These are phyloP conservation scores for Thymus quinquecostatus DNA, from an alignment of 257 asterid species.

Conservation along the genomic window DNA sequence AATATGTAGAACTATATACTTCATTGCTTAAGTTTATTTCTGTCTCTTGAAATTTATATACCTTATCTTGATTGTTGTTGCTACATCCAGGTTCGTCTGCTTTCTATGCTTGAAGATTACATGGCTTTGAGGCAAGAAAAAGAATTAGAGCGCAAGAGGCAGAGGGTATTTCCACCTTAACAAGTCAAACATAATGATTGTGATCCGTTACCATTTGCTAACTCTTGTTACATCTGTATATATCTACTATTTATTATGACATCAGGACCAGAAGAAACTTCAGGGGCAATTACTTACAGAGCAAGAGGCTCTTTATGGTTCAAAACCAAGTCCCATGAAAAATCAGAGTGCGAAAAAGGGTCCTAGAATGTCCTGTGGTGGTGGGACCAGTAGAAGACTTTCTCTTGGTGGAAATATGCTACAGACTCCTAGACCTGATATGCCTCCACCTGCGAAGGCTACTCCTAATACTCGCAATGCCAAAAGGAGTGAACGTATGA, in stretches of 20 bases:
- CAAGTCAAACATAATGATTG: conserved; percentile 1
- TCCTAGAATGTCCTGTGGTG: conserved; percentile 54
- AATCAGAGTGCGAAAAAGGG: conserved; percentile 63
- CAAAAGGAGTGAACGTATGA: conserved; percentile 42
- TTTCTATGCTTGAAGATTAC: conserved; percentile 87
- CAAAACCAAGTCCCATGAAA: conserved; percentile 71
- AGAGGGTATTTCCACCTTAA: conserved; percentile 56
- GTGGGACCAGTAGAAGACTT: conserved; percentile 43
- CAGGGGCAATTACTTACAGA: conserved; percentile 61
- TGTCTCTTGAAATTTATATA: neutral
- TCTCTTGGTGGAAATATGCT: conserved; percentile 59
- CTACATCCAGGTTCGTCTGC: conserved; percentile 65
- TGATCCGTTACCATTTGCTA: conserved; percentile 15
- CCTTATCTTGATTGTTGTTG: conserved; percentile 19
- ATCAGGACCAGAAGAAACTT: conserved; percentile 85
- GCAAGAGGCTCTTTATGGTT: conserved; percentile 64
- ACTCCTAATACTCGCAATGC: conserved; percentile 52
- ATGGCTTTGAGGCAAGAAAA: conserved; percentile 75
- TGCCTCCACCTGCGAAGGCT: conserved; percentile 46
- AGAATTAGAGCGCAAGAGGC: conserved; percentile 85
- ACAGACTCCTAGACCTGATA: conserved; percentile 53
- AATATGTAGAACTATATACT: neutral
- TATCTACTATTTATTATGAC: neutral
- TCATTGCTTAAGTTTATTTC: neutral
- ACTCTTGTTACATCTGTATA: conserved; percentile 6